Conservation (phyloP, 805 yeast species). For the Nematodospora valgi region DNA sequence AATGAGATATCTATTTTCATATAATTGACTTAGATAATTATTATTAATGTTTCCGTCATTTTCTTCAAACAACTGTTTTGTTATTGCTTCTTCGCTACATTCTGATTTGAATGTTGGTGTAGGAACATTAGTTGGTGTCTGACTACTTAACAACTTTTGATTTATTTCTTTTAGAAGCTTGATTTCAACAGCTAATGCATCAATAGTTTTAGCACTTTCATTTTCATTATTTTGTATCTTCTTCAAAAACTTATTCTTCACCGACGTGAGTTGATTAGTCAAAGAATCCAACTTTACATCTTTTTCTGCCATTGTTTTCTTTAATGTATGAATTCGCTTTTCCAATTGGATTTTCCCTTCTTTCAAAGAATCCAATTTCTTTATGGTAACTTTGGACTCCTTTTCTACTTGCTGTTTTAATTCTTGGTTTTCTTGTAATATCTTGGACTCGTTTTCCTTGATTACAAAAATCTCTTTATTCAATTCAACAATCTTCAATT, state of each 20-base stretch:
- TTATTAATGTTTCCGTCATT: conserved; percentile 2
- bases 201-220: conserved; percentile 2
- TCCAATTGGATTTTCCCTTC: neutral
- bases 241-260: conserved; percentile 2
- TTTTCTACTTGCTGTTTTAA: neutral
- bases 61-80: neutral
- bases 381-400: neutral
- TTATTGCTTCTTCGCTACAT: too few species aligned
- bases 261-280: neutral
- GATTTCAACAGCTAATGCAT: conserved; percentile 3
- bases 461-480: conserved; percentile 2
- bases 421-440: conserved; percentile 2
- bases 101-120: too few species aligned
- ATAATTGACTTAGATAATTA: conserved; percentile 2
- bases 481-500: neutral
- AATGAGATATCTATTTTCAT: neutral
- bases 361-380: neutral
- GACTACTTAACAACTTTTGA: conserved; percentile 2
- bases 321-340: conserved; percentile 1
- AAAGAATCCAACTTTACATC: neutral
- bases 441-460: conserved; percentile 2
- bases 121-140: neutral
- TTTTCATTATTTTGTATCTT: conserved; percentile 4
- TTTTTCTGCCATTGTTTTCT: neutral
- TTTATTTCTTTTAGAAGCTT: conserved; percentile 1